These are phyloP conservation scores for Calonectria pseudoreteaudii DNA, from an alignment of 2,329 filamentous ascomycete species.

Conservation along the genomic window DNA sequence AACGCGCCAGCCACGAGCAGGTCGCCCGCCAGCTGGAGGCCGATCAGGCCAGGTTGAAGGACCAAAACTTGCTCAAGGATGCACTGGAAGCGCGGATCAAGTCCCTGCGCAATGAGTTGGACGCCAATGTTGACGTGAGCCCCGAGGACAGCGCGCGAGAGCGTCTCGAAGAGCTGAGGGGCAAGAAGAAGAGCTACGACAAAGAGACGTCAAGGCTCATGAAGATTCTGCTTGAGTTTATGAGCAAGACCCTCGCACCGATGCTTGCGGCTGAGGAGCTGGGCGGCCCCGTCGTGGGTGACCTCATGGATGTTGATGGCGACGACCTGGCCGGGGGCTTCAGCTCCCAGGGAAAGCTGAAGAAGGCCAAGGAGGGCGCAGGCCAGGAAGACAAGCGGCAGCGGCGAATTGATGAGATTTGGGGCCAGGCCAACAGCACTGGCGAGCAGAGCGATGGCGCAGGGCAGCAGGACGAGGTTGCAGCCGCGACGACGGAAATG, in stretches of 20 bases:
- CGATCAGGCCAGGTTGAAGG: constrained; percentile 62
- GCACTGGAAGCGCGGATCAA: constrained; percentile 69
- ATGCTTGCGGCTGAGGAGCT: constrained; percentile 88
- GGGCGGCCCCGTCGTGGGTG: constrained; percentile 84
- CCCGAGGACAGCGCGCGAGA: constrained; percentile 73
- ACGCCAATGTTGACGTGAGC: constrained; percentile 67
- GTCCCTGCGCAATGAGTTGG: constrained; percentile 67
- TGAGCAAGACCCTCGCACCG: constrained; percentile 75
- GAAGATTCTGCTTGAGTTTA: constrained; percentile 75
- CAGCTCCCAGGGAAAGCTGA: constrained; percentile 68
- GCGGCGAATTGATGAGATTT: constrained; percentile 73
- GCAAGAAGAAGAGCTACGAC: constrained; percentile 71
- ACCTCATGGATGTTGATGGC: constrained; percentile 73
- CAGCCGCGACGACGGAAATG: constrained; percentile 68
- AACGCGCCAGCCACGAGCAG: constrained; percentile 55
- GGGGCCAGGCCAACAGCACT: constrained; percentile 54
- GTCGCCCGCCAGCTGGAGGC: constrained; percentile 61
- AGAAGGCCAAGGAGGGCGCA: constrained; percentile 56
- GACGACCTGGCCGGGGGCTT: constrained; percentile 71
- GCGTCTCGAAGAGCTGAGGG: constrained; percentile 69
- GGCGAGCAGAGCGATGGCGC: constrained; percentile 22
- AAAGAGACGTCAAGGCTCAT: constrained; percentile 71
- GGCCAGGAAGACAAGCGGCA: constrained; percentile 64
- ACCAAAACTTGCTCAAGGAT: constrained; percentile 66
- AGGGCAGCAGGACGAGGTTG: constrained; percentile 58